Base-by-base conservation (phyloP, 73 alveolate species). In the Paramecium primaurelia region DNA sequence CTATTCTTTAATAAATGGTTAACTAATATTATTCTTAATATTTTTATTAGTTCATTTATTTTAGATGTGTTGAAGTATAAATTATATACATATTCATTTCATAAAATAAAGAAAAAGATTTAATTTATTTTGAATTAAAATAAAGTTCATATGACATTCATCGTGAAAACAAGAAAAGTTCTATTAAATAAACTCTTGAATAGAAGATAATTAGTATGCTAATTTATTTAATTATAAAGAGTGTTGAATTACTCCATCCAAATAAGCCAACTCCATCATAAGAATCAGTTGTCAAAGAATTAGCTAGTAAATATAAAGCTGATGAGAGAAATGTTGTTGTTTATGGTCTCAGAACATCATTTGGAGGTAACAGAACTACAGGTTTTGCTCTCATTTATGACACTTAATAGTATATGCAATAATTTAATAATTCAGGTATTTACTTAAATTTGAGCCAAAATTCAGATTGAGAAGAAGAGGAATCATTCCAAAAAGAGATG, bases 301-400 rank as follows among this genome's bases (percentile, higher is more conserved):
- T 96, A 44, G 97, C 97, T 84, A 54, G 58, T 38, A 80, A 90
- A 69, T 92, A 75, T 92, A 97, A 96, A 95, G 93, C 92, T 44
- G 96, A 95, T 94, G 96, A 90, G 47, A 94, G 94, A 86, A 59
- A 92, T 86, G 94, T 97, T 71, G 93, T 90, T 60, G 96, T 97
- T 59, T 97, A 89, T 93, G 99, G 99, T 42, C 92, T 97, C 77
- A 95, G 92, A 95, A 97, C 98, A 88, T 59, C 92, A 59, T 97
- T 86, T 80, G 99, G 99, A 87, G 99, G 99, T 45, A 98, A 98
- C 42, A 95, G 97, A 93, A 91, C 98, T 14, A 93, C 97, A 51
- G 98, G 99, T 77, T 97, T 97, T 94, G 98, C 99, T 30, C 94
- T 96, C 89, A 93, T 97, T 95, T 97, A 97, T 92, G 99, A 97